Conservation (phyloP, 176 grass and related monocot genomes). For the Triticum urartu region DNA sequence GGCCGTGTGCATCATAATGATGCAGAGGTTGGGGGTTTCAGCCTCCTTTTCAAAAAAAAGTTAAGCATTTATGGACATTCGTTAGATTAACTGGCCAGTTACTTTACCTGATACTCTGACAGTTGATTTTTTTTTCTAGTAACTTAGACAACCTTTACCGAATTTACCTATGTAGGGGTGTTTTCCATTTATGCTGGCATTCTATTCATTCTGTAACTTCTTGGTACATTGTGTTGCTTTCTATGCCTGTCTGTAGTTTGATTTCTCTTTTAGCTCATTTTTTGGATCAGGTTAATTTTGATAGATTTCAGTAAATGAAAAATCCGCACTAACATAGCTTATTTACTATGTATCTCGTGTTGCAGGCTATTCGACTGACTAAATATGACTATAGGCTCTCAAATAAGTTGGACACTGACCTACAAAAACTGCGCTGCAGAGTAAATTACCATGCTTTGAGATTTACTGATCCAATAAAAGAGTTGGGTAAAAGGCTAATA, state of each 20-base stretch:
- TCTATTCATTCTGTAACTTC: conserved; percentile 18
- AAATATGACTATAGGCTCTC: conserved; percentile 97
- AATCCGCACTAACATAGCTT: conserved; percentile 14
- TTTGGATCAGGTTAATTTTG: background rate
- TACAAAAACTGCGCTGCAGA: conserved; percentile 90
- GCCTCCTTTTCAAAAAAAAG: too few relatives aligned
- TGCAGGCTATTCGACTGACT: conserved; percentile 90
- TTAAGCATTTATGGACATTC: too few relatives aligned
- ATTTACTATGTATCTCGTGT: conserved; percentile 22
- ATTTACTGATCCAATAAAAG: conserved; percentile 84
- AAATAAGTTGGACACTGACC: conserved; percentile 82
- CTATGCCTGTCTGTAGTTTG: background rate
- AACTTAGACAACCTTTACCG: background rate
- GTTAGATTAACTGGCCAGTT: too few relatives aligned
- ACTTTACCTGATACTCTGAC: too few relatives aligned
- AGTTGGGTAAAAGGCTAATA: conserved; percentile 64
- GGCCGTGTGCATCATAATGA: too few relatives aligned
- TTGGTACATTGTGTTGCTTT: background rate
- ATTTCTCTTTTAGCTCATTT: conserved; percentile 4
- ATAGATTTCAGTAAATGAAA: conserved; percentile 6
- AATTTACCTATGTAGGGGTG: background rate
- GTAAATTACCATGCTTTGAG: conserved; percentile 86
- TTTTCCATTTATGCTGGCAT: conserved; percentile 7
- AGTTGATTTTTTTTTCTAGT: too few relatives aligned
- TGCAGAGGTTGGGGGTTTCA: too few relatives aligned